Conservation (phyloP, 1,284 basidiomycete genomes). For the Naganishia sp. region DNA sequence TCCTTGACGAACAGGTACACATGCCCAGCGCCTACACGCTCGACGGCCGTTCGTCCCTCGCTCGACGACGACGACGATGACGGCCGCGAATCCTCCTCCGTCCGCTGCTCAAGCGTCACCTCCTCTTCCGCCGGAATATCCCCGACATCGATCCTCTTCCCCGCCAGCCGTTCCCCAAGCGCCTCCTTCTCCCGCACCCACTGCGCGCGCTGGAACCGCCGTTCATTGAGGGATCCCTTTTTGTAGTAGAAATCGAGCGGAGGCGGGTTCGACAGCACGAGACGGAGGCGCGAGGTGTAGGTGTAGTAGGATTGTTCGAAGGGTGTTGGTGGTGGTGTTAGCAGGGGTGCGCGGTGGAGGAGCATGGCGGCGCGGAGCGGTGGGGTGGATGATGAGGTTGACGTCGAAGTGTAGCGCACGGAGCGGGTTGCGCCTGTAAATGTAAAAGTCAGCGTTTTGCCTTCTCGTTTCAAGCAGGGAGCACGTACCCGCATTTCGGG, state of each 20-base stretch:
- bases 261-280: slow-evolving; percentile 84
- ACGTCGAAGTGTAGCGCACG: slow-evolving; percentile 2
- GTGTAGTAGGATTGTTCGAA: slow-evolving; percentile 84
- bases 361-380: slow-evolving; percentile 60
- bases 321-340: slow-evolving; percentile 72
- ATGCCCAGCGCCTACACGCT: slow-evolving; percentile 79
- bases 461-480: not conserved
- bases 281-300: slow-evolving; percentile 80
- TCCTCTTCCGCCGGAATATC: slow-evolving; percentile 57
- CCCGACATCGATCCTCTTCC: slow-evolving; percentile 63
- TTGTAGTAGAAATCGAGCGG: slow-evolving; percentile 94
- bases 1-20: slow-evolving; percentile 76
- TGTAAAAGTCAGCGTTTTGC: not conserved
- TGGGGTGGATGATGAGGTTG: slow-evolving; percentile 30
- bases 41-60: slow-evolving; percentile 64
- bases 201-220: slow-evolving; percentile 74
- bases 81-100: slow-evolving; percentile 57
- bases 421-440: not conserved
- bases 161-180: slow-evolving; percentile 64
- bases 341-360: slow-evolving; percentile 78
- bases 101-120: slow-evolving; percentile 42
- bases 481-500: not conserved
- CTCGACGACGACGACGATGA: slow-evolving; percentile 67
- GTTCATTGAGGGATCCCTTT: slow-evolving; percentile 81
- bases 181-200: slow-evolving; percentile 66